Base-by-base conservation (phyloP, 306 rosid genomes). In the Arachis hypogaea region DNA sequence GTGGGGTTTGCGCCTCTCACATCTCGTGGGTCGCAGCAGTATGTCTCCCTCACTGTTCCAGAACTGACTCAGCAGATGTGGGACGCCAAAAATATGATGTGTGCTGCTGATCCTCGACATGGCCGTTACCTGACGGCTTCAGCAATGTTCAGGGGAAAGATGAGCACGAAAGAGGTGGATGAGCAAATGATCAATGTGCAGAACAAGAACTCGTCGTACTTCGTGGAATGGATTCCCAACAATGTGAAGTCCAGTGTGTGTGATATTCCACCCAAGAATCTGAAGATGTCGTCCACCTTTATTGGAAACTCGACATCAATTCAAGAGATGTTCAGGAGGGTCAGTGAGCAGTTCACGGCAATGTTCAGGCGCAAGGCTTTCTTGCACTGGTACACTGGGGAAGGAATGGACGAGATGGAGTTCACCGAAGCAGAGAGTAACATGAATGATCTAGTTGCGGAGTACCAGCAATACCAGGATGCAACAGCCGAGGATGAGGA, bases 391-490 rank as follows among this genome's bases (percentile, higher is more conserved):
- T 92, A 92, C 70, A 92, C 94, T 3, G 98, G 98, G 12, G 98
- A 92, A 71, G 98, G 98, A 12, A 92, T 92, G 98, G 98, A 92
- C 29, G 96, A 92, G 78, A 92, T 92, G 98, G 98, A 92, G 86
- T 92, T 92, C 79, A 92, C 98, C 0, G 98, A 92, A 72, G 96
- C 96, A 2, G 96, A 90, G 82, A 92, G 98, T 51, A 92, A 92
- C 85, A 92, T 92, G 98, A 92, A 92, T 50, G 98, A 92, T 69
- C 84, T 92, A 85, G 98, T 92, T 11, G 96, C 98, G 0, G 98
- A 90, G 80, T 92, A 92, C 76, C 98, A 92, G 85, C 98, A 92
- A 47, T 92, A 92, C 79, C 98, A 92, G 83, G 98, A 92, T 12
- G 98, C 98, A 16, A 92, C 92, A 0, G 94, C 86, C 2, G 96